These are phyloP conservation scores for Dictyostelium brefeldianum DNA, from an alignment of 78 protist genomes.

Conservation along the genomic window DNA sequence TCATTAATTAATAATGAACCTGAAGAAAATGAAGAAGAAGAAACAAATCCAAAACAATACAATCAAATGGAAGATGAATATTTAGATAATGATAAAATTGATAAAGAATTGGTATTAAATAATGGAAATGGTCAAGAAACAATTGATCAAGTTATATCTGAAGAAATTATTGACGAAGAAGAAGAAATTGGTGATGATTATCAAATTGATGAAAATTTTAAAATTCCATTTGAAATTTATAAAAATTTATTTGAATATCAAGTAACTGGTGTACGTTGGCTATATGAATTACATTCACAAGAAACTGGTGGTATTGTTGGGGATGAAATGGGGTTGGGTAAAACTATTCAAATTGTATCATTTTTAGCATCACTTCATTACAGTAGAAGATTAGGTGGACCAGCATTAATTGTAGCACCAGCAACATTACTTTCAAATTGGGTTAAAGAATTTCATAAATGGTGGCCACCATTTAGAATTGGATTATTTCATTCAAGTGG, in stretches of 20 bases:
- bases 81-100: slow-evolving; percentile 32
- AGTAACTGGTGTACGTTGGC: slow-evolving; percentile 92
- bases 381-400: slow-evolving; percentile 56
- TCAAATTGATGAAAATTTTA: slow-evolving; percentile 53
- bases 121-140: neutral
- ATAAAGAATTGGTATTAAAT: neutral
- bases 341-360: slow-evolving; percentile 94
- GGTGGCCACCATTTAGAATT: slow-evolving; percentile 93
- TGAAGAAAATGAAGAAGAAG: neutral
- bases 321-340: slow-evolving; percentile 97
- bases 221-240: slow-evolving; percentile 82
- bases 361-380: slow-evolving; percentile 84
- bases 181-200: slow-evolving; percentile 48
- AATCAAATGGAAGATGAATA: slow-evolving; percentile 24
- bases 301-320: slow-evolving; percentile 97
- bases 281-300: slow-evolving; percentile 94
- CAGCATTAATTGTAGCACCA: slow-evolving; percentile 93
- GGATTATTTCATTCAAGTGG: slow-evolving; percentile 84
- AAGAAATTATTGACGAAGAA: slow-evolving; percentile 20
- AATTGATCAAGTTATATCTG: neutral
- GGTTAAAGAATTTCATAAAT: slow-evolving; percentile 93
- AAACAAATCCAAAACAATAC: neutral
- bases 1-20: neutral
- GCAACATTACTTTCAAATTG: slow-evolving; percentile 95
- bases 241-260: slow-evolving; percentile 90